phyloP scores from a whole-genome alignment of 352 stramenopile genomes.

The Pythium chondricola region DNA sequence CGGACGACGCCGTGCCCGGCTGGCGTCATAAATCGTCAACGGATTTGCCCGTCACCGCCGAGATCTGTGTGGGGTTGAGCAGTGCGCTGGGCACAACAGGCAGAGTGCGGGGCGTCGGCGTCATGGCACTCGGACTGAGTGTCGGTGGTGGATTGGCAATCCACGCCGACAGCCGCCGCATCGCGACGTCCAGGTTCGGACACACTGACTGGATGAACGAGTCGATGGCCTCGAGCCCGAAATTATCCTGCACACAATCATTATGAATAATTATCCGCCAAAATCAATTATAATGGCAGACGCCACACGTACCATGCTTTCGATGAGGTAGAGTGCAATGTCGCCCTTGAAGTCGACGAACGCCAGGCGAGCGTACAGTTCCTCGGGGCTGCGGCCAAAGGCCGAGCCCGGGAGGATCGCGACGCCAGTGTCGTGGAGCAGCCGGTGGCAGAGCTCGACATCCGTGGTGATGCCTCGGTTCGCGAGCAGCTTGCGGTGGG shows the following conservation, averaged over 20 bases:
- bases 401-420: conserved; percentile 79
- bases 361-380: conserved; percentile 76
- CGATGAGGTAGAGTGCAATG: conserved; percentile 80
- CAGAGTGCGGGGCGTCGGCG: too few species aligned
- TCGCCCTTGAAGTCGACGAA: conserved; percentile 89
- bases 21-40: conserved; percentile 24
- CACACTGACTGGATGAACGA: conserved; percentile 87
- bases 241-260: conserved; percentile 39
- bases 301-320: conserved; percentile 64
- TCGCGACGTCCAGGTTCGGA: conserved; percentile 78
- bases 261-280: too few species aligned
- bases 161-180: conserved; percentile 72
- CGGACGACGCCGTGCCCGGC: conserved; percentile 17
- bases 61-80: conserved; percentile 14
- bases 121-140: too few species aligned
- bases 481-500: conserved; percentile 56
- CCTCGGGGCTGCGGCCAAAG: conserved; percentile 67
- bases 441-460: conserved; percentile 60
- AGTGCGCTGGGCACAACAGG: conserved; percentile 18
- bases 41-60: conserved; percentile 15
- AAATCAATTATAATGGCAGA: neutral
- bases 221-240: conserved; percentile 63
- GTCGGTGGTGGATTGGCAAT: conserved; percentile 25
- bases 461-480: conserved; percentile 64
- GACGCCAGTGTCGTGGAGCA: conserved; percentile 81